phyloP scores from a whole-genome alignment of 2,329 filamentous ascomycete species.

The Camillea tinctor region DNA sequence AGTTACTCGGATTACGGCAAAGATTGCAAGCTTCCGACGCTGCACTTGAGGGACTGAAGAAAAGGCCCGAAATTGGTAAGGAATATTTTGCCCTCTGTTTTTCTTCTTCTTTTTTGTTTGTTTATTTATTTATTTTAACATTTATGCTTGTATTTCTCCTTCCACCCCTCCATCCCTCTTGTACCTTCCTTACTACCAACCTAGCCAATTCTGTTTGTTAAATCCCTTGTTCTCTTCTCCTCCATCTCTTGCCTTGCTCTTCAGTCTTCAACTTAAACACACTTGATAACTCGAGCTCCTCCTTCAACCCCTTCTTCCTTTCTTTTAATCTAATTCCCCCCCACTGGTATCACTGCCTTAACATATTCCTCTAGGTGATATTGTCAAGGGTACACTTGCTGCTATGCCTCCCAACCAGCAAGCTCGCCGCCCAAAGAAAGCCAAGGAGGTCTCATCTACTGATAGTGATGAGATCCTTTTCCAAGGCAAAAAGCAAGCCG shows the following conservation, averaged over 20 bases:
- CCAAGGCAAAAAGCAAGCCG: conserved; percentile 34
- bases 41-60: conserved; percentile 19
- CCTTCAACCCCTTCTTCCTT: background rate
- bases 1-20: conserved; percentile 46
- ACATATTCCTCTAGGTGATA: conserved; percentile 22
- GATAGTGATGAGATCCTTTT: conserved; percentile 38
- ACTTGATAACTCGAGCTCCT: too few species aligned
- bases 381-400: conserved; percentile 26
- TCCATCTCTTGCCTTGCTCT: too few species aligned
- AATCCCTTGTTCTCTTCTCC: background rate
- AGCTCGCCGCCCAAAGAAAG: conserved; percentile 25
- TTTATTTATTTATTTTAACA: too few species aligned
- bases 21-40: conserved; percentile 9
- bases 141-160: too few species aligned
- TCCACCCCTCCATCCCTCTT: too few species aligned
- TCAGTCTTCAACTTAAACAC: too few species aligned
- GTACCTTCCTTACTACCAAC: background rate
- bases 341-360: conserved; percentile 1
- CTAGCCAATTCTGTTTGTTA: too few species aligned
- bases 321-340: conserved; percentile 1
- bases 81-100: background rate
- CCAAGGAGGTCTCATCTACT: conserved; percentile 34
- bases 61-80: conserved; percentile 43
- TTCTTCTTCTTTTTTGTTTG: too few species aligned
- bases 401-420: conserved; percentile 17